Conservation (phyloP, 148 eudicot species). For the Fagopyrum homotropicum region DNA sequence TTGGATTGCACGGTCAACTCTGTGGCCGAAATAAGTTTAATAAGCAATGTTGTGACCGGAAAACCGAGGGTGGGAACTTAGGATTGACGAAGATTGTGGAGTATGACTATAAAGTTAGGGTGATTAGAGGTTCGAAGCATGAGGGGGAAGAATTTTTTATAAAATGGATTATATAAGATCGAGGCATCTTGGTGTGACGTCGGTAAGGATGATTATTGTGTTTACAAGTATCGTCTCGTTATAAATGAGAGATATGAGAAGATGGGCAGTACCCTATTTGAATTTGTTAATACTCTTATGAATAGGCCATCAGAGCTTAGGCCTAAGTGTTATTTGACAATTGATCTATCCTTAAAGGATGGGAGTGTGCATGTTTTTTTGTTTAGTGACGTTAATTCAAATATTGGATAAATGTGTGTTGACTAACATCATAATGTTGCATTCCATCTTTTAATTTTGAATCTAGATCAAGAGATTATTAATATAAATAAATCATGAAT, state of each 20-base stretch:
- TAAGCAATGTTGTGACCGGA: conserved; percentile 57
- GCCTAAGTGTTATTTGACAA: conserved; percentile 55
- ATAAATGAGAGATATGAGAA: conserved; percentile 68
- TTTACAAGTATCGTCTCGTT: conserved; percentile 66
- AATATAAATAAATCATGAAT: no score
- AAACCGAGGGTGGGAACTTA: conserved; percentile 70
- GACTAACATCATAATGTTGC: conserved; percentile 51
- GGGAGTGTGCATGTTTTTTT: conserved; percentile 57
- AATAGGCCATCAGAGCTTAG: conserved; percentile 40
- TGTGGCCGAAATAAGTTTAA: conserved; percentile 69
- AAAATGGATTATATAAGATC: conserved; percentile 85
- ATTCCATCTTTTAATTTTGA: conserved; percentile 41
- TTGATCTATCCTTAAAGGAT: conserved; percentile 65
- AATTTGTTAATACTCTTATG: conserved; percentile 47
- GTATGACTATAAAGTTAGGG: conserved; percentile 85
- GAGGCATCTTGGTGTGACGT: conserved; percentile 70
- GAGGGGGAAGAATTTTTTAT: conserved; percentile 76
- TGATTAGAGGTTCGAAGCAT: conserved; percentile 70
- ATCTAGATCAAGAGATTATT: no score
- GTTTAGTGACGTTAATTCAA: conserved; percentile 64
- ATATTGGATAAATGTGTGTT: conserved; percentile 50
- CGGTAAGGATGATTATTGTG: conserved; percentile 87
- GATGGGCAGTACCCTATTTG: conserved; percentile 78
- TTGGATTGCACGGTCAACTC: conserved; percentile 74
- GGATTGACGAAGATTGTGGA: conserved; percentile 80